Conservation (phyloP, 164 flowering plant genomes). For the Sedum album region DNA sequence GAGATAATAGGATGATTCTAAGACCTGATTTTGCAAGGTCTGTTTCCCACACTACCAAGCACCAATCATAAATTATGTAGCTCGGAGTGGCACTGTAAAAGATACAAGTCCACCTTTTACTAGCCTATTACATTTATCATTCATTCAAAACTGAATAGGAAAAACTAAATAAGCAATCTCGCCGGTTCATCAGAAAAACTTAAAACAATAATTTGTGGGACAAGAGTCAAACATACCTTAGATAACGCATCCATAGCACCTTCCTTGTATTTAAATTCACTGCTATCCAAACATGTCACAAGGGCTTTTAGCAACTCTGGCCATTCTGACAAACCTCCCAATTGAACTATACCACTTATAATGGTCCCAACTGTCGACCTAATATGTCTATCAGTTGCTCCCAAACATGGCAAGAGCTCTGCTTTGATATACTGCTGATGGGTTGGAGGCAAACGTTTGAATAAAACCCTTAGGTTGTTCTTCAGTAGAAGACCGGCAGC, state of each 20-base stretch:
- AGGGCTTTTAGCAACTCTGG: too few relatives aligned
- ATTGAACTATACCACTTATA: constrained; percentile 70
- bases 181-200: neutral
- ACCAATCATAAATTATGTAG: neutral
- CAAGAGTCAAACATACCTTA: constrained; percentile 55
- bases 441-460: constrained; percentile 53
- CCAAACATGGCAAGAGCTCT: too few relatives aligned
- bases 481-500: too few relatives aligned
- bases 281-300: constrained; percentile 89
- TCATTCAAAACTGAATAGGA: neutral
- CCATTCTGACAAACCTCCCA: constrained; percentile 49
- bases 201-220: neutral
- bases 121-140: neutral
- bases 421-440: constrained; percentile 83
- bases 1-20: neutral
- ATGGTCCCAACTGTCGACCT: constrained; percentile 92
- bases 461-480: constrained; percentile 66
- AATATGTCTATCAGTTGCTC: constrained; percentile 75
- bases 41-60: neutral
- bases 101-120: neutral
- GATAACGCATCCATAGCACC: too few relatives aligned
- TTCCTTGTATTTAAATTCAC: constrained; percentile 81
- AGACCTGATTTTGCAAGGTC: neutral
- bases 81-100: neutral
- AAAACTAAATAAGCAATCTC: neutral